Percentiles rank a stretch among this genome's conserved stretches.
Conservation (phyloP, 2,329 filamentous ascomycete genomes). For the Cadophora luteo-olivacea region DNA sequence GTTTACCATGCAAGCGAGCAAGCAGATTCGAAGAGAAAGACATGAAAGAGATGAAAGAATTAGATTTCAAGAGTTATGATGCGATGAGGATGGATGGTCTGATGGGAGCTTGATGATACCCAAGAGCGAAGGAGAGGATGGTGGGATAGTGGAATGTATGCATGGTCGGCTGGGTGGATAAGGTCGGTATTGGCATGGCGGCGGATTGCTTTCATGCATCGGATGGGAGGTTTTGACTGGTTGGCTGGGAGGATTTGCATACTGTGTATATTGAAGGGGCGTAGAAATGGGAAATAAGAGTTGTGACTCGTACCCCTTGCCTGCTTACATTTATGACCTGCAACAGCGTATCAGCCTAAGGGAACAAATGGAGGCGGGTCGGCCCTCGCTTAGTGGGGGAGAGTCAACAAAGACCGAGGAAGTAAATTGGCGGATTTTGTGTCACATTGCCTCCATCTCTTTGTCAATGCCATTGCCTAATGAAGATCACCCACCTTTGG, state of each 20-base stretch:
- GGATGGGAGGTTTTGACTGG: background rate
- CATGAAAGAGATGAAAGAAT: conserved; percentile 15
- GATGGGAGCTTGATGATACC: conserved; percentile 11
- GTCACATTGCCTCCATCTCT: background rate
- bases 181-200: background rate
- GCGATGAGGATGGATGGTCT: conserved; percentile 3
- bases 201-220: conserved; percentile 1
- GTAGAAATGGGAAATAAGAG: background rate
- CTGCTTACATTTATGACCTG: too few species aligned
- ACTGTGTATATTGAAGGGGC: conserved; percentile 11
- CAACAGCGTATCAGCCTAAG: background rate
- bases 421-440: background rate
- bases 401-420: background rate
- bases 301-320: background rate
- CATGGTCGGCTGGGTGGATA: conserved; percentile 1
- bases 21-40: background rate
- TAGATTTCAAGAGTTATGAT: conserved; percentile 23
- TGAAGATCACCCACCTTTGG: too few species aligned
- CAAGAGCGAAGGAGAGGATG: background rate
- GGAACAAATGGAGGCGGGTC: background rate
- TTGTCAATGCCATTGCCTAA: background rate
- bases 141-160: background rate
- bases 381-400: background rate
- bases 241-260: background rate
- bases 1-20: conserved; percentile 5